Percentiles rank a stretch among this genome's conserved stretches.
Conservation (phyloP, 495 filamentous ascomycete species). For the Talaromyces ruber region DNA sequence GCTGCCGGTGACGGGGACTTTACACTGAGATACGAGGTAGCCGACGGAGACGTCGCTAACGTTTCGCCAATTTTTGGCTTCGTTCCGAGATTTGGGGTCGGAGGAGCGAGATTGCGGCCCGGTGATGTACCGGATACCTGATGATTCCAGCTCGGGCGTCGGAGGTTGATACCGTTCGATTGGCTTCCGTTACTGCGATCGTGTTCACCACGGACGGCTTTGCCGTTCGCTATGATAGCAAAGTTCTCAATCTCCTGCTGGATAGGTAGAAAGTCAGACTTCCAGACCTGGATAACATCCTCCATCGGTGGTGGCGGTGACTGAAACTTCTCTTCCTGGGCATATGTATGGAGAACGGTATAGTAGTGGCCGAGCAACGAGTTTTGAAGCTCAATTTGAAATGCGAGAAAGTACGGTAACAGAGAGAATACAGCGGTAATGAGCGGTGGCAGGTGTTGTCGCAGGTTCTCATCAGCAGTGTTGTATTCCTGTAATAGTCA, state of each 20-base stretch:
- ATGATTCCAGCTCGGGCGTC: slow-evolving; percentile 14
- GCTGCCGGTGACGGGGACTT: slow-evolving; percentile 12
- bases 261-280: slow-evolving; percentile 52
- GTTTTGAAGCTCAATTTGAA: slow-evolving; percentile 76
- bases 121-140: slow-evolving; percentile 5
- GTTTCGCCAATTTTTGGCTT: slow-evolving; percentile 15
- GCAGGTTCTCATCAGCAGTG: slow-evolving; percentile 73
- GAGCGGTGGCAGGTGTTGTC: slow-evolving; percentile 65
- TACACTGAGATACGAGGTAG: slow-evolving; percentile 7
- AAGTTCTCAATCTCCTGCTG: slow-evolving; percentile 70
- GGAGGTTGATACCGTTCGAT: slow-evolving; percentile 10
- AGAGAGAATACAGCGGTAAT: slow-evolving; percentile 68
- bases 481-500: slow-evolving; percentile 57
- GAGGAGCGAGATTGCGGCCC: slow-evolving; percentile 5
- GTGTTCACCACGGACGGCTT: slow-evolving; percentile 52
- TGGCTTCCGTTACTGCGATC: slow-evolving; percentile 24
- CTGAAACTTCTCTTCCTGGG: slow-evolving; percentile 59
- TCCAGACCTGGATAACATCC: slow-evolving; percentile 63
- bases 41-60: slow-evolving; percentile 9
- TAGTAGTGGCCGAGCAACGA: slow-evolving; percentile 77
- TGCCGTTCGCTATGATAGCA: slow-evolving; percentile 60
- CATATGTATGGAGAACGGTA: slow-evolving; percentile 73
- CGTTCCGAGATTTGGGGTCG: slow-evolving; percentile 12
- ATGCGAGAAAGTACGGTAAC: slow-evolving; percentile 65
- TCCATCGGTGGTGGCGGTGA: slow-evolving; percentile 67